Evolutionary conservation across 2,329 filamentous ascomycete species (phyloP), one percentile per base, ranked within the genome.

Genomic region (Stachybotrys elegans): DNA sequence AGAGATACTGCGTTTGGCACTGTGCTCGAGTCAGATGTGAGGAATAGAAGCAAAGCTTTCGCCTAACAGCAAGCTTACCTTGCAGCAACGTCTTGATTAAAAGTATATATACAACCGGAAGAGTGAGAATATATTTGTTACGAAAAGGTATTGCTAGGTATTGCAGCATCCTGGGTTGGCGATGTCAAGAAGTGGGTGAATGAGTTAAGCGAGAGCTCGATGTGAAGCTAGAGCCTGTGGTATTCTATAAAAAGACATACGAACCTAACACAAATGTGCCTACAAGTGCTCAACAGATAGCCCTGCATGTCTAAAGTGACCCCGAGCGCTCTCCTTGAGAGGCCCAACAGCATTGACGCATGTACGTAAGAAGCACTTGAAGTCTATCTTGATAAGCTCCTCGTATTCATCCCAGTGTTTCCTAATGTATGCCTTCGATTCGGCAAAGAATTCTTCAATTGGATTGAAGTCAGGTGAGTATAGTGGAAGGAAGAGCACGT

Each of bases 371-470:
- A 49, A 57, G 19, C 40, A 41, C 9, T 40, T 35, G 35, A 54
- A 54, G 21, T 54, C 53, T 36, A 29, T 42, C 7, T 39, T 29
- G 32, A 53, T 49, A 21, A 53, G 41, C 22, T 48, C 45, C 16
- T 32, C 40, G 35, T 52, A 44, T 32, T 46, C 36, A 37, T 50
- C 22, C 50, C 49, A 54, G 21, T 46, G 34, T n/a, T 44, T 45
- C 32, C 43, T 54, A 14, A 56, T 48, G 22, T 46, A 54, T 35
- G 16, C 38, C 32, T 55, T 56, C 14, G 56, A 37, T 9, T 51
- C 50, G 29, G 45, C 43, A 35, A 53, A 56, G 40, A 48, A 53
- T 43, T 56, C 52, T 44, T 56, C 49, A 35, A 57, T 57, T 2
- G 48, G 54, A 39, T 55, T 54, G 5, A 51, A 46, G 43, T 56